Conservation (phyloP, 2,329 filamentous ascomycete genomes). For the Diaporthe citri region DNA sequence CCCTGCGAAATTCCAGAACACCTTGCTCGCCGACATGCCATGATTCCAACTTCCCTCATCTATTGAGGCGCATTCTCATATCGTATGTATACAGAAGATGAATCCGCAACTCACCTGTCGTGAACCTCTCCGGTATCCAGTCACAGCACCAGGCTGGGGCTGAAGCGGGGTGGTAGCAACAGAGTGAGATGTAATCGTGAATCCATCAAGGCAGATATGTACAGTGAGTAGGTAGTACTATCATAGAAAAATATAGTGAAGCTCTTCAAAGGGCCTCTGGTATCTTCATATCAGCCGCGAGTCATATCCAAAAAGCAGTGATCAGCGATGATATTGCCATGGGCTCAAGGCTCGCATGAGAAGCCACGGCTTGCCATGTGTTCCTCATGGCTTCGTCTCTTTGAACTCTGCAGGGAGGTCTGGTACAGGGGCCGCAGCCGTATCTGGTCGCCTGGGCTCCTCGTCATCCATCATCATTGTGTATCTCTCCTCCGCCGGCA, state of each 20-base stretch:
- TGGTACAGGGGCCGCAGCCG: not conserved
- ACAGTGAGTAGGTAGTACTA: slow-evolving; percentile 30
- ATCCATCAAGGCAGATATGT: slow-evolving; percentile 34
- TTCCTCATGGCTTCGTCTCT: slow-evolving; percentile 13
- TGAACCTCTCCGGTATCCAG: not conserved
- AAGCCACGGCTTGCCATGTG: not conserved
- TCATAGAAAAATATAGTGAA: slow-evolving; percentile 11
- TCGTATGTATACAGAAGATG: slow-evolving; percentile 25
- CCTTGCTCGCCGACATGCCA: slow-evolving; percentile 12
- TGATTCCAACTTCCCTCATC: slow-evolving; percentile 10
- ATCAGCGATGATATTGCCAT: not conserved
- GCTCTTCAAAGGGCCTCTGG: slow-evolving; percentile 32
- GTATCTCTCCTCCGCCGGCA: slow-evolving; percentile 60
- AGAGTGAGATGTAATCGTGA: not conserved
- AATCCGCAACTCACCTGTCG: not conserved
- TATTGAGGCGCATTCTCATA: slow-evolving; percentile 8
- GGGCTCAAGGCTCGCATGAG: not conserved
- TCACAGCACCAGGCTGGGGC: slow-evolving; percentile 38
- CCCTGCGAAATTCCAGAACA: slow-evolving; percentile 5
- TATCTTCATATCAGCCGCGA: slow-evolving; percentile 27
- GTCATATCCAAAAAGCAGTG: slow-evolving; percentile 10
- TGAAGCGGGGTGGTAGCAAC: not conserved
- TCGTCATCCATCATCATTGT: slow-evolving; percentile 66
- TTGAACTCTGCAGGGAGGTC: slow-evolving; percentile 4
- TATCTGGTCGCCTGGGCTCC: slow-evolving; percentile 53